phyloP scores from a whole-genome alignment of 306 rosid species.

The Astragalus glycyphyllos region DNA sequence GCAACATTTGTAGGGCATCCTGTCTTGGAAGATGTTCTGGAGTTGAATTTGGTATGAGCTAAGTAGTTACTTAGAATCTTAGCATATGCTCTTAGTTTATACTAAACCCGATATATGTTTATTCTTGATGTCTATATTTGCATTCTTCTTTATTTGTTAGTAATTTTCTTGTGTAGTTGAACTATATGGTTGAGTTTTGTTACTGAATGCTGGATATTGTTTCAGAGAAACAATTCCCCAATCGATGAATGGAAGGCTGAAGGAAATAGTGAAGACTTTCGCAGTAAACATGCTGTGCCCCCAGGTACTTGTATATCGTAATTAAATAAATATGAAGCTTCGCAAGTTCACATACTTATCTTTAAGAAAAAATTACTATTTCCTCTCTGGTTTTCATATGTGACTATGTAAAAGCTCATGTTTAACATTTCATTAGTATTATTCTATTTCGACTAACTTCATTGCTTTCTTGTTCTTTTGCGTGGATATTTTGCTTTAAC shows the following conservation, averaged over 20 bases:
- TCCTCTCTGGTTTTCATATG: conserved; percentile 8
- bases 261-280: conserved; percentile 68
- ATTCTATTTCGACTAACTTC: not conserved
- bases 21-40: conserved; percentile 70
- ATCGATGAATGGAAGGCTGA: conserved; percentile 57
- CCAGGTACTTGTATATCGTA: conserved; percentile 53
- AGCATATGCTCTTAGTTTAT: conserved; percentile 10
- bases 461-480: conserved; percentile 1
- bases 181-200: conserved; percentile 27
- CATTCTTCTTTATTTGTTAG: not conserved
- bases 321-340: conserved; percentile 30
- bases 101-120: not conserved
- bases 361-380: not conserved
- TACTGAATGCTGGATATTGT: conserved; percentile 35
- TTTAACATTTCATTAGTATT: conserved; percentile 21
- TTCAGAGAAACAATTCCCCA: conserved; percentile 58
- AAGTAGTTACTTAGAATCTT: not conserved
- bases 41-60: conserved; percentile 60
- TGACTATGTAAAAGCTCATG: conserved; percentile 3
- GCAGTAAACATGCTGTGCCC: conserved; percentile 60
- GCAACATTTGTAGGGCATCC: conserved; percentile 97
- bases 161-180: conserved; percentile 6
- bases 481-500: not conserved
- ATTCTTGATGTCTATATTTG: not conserved
- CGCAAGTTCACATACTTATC: conserved; percentile 21